Base-by-base conservation (phyloP, 768 basidiomycete genomes). In the Suillus plorans region DNA sequence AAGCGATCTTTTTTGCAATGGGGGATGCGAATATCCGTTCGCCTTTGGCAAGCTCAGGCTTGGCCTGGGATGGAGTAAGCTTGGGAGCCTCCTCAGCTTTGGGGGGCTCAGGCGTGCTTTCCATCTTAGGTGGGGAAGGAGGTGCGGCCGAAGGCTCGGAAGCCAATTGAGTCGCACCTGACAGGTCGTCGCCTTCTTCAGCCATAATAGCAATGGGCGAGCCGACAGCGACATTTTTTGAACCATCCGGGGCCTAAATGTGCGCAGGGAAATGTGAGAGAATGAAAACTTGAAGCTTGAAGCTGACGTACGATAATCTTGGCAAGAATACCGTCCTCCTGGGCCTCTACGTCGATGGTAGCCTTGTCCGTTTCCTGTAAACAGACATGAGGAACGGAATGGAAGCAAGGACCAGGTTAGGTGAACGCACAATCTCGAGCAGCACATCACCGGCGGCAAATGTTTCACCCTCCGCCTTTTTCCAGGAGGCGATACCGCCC, bases 341-440 rank as follows among this genome's bases (percentile, higher is more conserved):
- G 96, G 10, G 97, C 95, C 80, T 99, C 97, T 42, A 99, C 97
- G 80, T 99, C 97, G 78, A 99, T 99, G 57, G 95, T 96, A 25
- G 97, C 97, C 85, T 99, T 99, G 89, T 99, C 97, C 62, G 97
- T 99, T 90, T 99, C 97, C 95, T 97, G 64, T 67, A 16, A 56
- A 65, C 41, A 50, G 66, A 44, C 62, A 64, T 64, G 60, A 61
- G 55, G 18, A 31, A 61, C 50, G 69, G 52, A 67, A 60, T 31
- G 65, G 60, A 59, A 42, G 49, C 60, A 59, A 61, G 39, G 37
- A 58, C 5, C 31, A 42, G 56, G 55, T 57, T 62, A 53, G 47
- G 45, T 39, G 31, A 63, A 80, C 88, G 72, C 68, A 96, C 95
- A 71, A 99, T 96, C 80, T 99, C 97, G 56, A 99, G 88, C 65